A percentile compares a stretch with the other conserved stretches of the same genome.
These are phyloP conservation scores for Thielaviopsis populi DNA, from an alignment of 2,329 filamentous ascomycete genomes.

Conservation along the genomic window DNA sequence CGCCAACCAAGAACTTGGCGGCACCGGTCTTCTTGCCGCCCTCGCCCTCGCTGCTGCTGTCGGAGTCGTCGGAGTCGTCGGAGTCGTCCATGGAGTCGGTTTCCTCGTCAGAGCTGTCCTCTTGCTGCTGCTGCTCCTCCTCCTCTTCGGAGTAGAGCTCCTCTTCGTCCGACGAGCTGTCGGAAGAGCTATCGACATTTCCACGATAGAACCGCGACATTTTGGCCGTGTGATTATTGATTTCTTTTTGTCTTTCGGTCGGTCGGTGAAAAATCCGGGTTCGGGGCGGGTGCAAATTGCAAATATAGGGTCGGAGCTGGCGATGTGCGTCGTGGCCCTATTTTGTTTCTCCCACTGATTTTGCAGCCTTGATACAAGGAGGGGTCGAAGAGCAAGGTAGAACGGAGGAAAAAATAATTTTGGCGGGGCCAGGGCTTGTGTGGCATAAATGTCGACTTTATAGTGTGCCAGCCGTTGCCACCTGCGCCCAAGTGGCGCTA, in stretches of 20 bases:
- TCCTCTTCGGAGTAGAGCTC: conserved; percentile 76
- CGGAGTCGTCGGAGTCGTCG: conserved; percentile 35
- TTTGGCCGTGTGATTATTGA: conserved; percentile 12
- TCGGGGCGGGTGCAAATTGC: conserved; percentile 5
- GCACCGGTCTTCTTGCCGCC: conserved; percentile 56
- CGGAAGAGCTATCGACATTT: conserved; percentile 82
- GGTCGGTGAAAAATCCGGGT: background rate
- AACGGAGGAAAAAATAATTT: conserved; percentile 15
- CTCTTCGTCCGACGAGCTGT: conserved; percentile 93
- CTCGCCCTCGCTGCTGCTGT: conserved; percentile 47
- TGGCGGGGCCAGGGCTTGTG: conserved; percentile 18
- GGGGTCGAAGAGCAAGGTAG: conserved; percentile 16
- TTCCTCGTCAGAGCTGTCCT: conserved; percentile 33
- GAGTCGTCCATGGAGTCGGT: conserved; percentile 38
- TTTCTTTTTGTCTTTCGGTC: background rate
- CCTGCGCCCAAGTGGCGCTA: background rate
- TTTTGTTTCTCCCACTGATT: conserved; percentile 14
- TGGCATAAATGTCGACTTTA: conserved; percentile 13
- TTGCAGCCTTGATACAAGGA: conserved; percentile 14
- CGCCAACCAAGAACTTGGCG: conserved; percentile 68
- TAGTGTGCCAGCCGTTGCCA: conserved; percentile 8
- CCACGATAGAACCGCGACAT: conserved; percentile 98
- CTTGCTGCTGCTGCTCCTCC: conserved; percentile 36
- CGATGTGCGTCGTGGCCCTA: conserved; percentile 15
- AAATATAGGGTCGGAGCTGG: conserved; percentile 15